Base-by-base conservation (phyloP, 768 basidiomycete genomes). In the Suillus fuscotomentosus region DNA sequence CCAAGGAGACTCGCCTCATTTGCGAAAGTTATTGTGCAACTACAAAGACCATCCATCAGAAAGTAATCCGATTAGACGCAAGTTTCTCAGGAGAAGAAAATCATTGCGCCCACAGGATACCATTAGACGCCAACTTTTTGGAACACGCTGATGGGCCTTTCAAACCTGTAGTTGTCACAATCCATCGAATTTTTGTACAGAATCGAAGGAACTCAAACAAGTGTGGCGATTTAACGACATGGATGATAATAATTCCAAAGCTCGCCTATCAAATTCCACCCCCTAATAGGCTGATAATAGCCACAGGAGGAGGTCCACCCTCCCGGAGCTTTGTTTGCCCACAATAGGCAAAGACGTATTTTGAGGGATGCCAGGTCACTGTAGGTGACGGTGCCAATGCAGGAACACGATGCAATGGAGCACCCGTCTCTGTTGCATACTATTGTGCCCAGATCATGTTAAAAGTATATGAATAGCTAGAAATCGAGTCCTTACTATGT, bases 361-460 rank as follows among this genome's bases (percentile, higher is more conserved):
- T 90, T 7, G 88, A 90, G 4, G 91, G 91, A 74, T 93, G 92
- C 91, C 91, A 92, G 2, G 86, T 77, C 3, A 94, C 91, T 1
- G 89, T 88, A 5, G 88, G 86, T n/a, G 90, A 86, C 1, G 90
- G 81, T 5, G 86, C 88, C 7, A 89, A 79, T 3, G 90, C 83
- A 2, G 89, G 85, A 15, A 94, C 85, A n/a, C 91, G 88, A 72
- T 93, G 90, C 31, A 93, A 70, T 2, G 90, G 88, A 55, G 83
- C 74, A 17, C 87, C 87, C 0, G 90, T 94, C 73, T 94, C 91
- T 3, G 88, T 89, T 5, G 90, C 89, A 68, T 89, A 91, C 91
- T 94, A 63, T 17, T 20, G 60, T 22, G 3, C n/a, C 24, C n/a
- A 50, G 24, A 27, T 24, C n/a, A 61, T 34, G 41, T 39, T 55